Evolutionary conservation across 192 early-diverging fungal species (phyloP).

Genomic region (Paraglomus occultum): DNA sequence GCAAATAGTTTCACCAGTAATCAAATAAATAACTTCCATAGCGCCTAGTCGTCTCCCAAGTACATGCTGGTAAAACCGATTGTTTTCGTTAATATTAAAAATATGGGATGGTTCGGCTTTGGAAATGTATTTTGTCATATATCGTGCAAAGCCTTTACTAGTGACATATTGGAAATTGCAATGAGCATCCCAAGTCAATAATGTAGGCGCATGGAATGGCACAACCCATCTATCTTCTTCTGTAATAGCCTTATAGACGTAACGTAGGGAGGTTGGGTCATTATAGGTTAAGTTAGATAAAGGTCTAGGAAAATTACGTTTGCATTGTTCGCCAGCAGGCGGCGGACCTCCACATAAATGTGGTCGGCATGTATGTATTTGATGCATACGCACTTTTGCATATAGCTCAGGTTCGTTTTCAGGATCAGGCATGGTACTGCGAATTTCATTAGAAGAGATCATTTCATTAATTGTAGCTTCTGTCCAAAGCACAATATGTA

Average conservation of each 20-base stretch:
- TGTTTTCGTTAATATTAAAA: no score
- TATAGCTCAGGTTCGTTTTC: neutral
- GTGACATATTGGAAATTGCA: conserved; percentile 1
- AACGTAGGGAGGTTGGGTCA: neutral
- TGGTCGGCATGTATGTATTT: conserved; percentile 2
- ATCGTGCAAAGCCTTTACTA: neutral
- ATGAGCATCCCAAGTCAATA: conserved; percentile 3
- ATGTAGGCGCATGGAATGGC: neutral
- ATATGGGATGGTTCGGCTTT: neutral
- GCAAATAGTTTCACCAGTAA: neutral
- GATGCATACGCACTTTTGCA: neutral
- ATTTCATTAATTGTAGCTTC: neutral
- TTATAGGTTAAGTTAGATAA: neutral
- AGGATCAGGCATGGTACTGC: neutral
- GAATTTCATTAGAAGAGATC: neutral
- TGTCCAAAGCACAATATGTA: neutral
- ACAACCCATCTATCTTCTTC: neutral
- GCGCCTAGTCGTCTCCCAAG: neutral
- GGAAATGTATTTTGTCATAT: neutral
- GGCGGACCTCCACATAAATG: neutral
- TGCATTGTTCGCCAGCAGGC: neutral
- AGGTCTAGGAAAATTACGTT: neutral
- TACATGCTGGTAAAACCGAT: neutral
- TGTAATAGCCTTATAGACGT: neutral
- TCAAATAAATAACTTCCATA: conserved; percentile 16